Evolutionary conservation across 352 stramenopile species (phyloP), one percentile per base, ranked within the genome.

Genomic region (Peronospora tabacina): DNA sequence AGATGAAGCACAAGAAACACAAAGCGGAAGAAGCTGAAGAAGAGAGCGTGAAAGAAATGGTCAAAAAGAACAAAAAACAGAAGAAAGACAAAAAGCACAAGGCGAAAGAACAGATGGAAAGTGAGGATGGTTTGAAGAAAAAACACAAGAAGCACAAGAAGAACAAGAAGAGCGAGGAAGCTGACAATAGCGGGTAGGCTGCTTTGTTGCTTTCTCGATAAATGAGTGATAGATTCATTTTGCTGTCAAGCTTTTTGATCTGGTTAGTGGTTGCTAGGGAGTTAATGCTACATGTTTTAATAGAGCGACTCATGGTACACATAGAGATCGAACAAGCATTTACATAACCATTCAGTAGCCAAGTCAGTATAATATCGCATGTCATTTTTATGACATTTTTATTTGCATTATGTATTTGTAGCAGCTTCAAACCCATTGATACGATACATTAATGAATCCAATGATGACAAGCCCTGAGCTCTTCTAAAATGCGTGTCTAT

Each of bases 131-230:
- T 8, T 32, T 8, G 7, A 32, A 32, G 28, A 32, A 12, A 32
- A 59, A 54, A 41, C 32, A 37, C 16, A 70, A 67, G 32, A 74
- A 68, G 53, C 48, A 50, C n/a, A 68, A 59, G 43, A 66, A 63
- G 44, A 17, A 61, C 39, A 69, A 70, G 26, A 75, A 63, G 45
- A 61, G 41, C 46, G 61, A 62, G 49, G 39, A 58, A 7, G 41
- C 29, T 2, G 46, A 63, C 12, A 36, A 63, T 1, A 64, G 52
- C 30, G 46, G 66, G 28, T 61, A 61, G 37, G 11, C n/a, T 19
- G 34, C 34, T 10, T 39, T 19, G 34, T 39, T 10, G n/a, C 34
- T 32, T 12, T 7, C 8, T 39, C 13, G 15, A 39, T 39, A 43
- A 9, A 28, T 15, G 8, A 28, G 16, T 11, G 22, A 32, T 32